Conservation (phyloP, 768 basidiomycete genomes). For the Lactarius akahatsu region DNA sequence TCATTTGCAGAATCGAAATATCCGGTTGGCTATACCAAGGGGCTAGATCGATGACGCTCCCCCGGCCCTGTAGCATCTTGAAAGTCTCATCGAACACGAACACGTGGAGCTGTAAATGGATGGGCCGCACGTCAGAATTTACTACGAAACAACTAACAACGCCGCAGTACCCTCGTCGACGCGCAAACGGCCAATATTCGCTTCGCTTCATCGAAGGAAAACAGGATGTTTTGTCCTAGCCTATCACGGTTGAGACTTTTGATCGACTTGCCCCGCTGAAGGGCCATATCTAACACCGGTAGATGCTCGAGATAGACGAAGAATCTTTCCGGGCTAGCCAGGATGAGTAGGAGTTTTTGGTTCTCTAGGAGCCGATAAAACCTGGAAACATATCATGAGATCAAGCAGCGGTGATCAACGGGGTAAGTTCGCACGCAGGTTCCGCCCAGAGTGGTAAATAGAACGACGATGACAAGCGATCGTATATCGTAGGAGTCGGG, state of each 20-base stretch:
- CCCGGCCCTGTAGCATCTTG: slow-evolving; percentile 41
- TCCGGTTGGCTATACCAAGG: slow-evolving; percentile 43
- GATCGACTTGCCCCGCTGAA: neutral
- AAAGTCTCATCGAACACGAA: slow-evolving; percentile 50
- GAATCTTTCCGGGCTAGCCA: slow-evolving; percentile 1
- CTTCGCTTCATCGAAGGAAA: slow-evolving; percentile 55
- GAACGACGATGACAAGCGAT: slow-evolving; percentile 4
- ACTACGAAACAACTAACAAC: neutral
- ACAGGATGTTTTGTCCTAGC: slow-evolving; percentile 44
- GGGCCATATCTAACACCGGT: neutral
- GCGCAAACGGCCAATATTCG: slow-evolving; percentile 50
- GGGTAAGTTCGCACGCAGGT: slow-evolving; percentile 9
- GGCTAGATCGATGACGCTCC: slow-evolving; percentile 42
- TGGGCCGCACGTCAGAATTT: neutral
- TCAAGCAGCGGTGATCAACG: neutral
- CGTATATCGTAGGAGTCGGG: slow-evolving; percentile 17
- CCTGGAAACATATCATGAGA: slow-evolving; percentile 2
- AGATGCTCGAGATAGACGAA: slow-evolving; percentile 23
- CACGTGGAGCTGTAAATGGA: slow-evolving; percentile 42
- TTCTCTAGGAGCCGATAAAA: slow-evolving; percentile 24
- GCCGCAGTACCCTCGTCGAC: slow-evolving; percentile 40
- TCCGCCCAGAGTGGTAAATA: neutral
- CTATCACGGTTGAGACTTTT: slow-evolving; percentile 43
- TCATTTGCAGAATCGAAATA: slow-evolving; percentile 36
- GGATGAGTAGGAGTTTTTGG: slow-evolving; percentile 21